A percentile compares a stretch with the other conserved stretches of the same genome.
These are phyloP conservation scores for Cymbopogon flexuosus DNA, from an alignment of 202 grass and related monocot genomes.

Conservation along the genomic window DNA sequence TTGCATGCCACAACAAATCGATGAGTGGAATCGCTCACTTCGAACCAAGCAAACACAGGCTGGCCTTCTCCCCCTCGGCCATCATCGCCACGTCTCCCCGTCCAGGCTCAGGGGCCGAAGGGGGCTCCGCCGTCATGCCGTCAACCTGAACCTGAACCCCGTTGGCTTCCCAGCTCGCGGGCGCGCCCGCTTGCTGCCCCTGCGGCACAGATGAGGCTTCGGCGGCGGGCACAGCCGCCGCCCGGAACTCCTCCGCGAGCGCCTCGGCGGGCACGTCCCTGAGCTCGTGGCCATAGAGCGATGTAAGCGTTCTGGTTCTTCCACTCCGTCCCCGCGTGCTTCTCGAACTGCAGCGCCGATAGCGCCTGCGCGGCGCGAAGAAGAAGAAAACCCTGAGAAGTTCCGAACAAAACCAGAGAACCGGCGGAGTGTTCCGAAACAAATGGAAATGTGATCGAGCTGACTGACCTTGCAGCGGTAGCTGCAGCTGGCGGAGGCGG, in stretches of 20 bases:
- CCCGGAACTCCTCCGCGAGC: conserved; percentile 25
- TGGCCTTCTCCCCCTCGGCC: no score
- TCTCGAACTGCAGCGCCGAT: conserved; percentile 45
- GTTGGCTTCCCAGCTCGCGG: not conserved
- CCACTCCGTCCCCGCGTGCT: conserved; percentile 36
- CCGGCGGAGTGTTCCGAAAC: no score
- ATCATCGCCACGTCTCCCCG: no score
- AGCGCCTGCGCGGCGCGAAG: no score
- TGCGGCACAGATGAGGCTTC: not conserved
- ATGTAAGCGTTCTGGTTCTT: conserved; percentile 51
- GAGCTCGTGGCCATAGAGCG: conserved; percentile 41
- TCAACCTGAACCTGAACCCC: conserved; percentile 8
- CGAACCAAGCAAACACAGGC: no score
- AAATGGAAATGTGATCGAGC: no score
- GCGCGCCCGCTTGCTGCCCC: conserved; percentile 6
- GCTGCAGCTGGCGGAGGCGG: no score
- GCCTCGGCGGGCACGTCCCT: conserved; percentile 23
- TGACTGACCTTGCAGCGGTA: no score
- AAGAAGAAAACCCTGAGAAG: no score
- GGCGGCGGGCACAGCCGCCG: conserved; percentile 20
- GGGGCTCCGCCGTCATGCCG: conserved; percentile 16
- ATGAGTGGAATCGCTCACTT: no score
- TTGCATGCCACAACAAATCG: no score
- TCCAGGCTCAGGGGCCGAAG: not conserved
- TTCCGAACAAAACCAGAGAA: no score